Conservation (phyloP, 164 flowering plant species). For the Piper betle region DNA sequence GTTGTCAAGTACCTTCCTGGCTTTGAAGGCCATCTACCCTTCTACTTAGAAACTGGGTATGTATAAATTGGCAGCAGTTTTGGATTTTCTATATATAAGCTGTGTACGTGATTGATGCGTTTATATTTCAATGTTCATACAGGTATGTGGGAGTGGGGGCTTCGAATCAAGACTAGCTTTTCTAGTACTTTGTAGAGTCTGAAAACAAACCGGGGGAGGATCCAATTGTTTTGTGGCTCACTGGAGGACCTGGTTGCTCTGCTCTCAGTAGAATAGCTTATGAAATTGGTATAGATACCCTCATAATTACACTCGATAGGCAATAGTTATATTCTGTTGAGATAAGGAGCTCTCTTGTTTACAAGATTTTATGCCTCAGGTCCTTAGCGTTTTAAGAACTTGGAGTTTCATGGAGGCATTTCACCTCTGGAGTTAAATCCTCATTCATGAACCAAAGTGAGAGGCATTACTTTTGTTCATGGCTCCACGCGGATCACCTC, state of each 20-base stretch:
- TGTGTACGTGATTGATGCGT: too few relatives aligned
- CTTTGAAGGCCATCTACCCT: not conserved
- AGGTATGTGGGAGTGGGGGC: not conserved
- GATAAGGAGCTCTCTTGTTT: too few relatives aligned
- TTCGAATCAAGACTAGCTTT: not conserved
- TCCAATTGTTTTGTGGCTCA: not conserved
- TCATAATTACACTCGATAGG: too few relatives aligned
- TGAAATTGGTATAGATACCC: not conserved
- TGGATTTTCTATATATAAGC: too few relatives aligned
- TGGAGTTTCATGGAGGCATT: not conserved
- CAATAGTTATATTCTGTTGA: too few relatives aligned
- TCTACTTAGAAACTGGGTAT: not conserved
- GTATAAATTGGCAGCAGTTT: too few relatives aligned
- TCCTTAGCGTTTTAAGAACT: not conserved
- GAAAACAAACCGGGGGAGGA: not conserved
- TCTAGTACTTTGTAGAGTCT: not conserved
- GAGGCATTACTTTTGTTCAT: not conserved
- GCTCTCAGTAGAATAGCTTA: not conserved
- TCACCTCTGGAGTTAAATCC: not conserved
- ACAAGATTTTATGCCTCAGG: not conserved
- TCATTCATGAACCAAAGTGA: not conserved
- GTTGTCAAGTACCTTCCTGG: not conserved
- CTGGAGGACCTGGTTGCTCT: not conserved
- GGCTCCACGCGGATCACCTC: not conserved
- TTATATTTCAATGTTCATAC: not conserved